Base-by-base conservation (phyloP, 805 yeast species). In the Yarrowia bubula region DNA sequence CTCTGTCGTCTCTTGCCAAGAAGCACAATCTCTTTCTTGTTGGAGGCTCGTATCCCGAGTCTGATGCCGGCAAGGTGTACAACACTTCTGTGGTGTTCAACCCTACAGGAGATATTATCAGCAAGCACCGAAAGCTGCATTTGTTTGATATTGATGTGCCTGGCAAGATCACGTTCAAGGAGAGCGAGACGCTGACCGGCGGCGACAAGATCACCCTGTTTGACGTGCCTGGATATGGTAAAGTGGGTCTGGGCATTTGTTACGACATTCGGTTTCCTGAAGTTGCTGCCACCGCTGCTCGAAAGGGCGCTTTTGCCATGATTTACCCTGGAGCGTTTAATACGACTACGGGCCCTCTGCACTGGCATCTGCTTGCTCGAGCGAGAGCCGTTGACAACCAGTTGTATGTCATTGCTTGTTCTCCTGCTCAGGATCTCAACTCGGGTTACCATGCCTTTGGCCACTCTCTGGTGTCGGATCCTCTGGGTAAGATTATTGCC, bases 261-360 rank as follows among this genome's bases (percentile, higher is more conserved):
- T 95, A 95, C 74, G 99, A 93, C 75, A 84, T 95, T 35, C 80
- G 99, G 67, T 93, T 93, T 76, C 97, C 98, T 0, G 97, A 93
- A 74, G 76, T 90, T 64, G 87, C 96, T 1, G 73, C 88, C 41
- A 76, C 90, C 69, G 91, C 97, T 69, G 79, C 80, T 11, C 74
- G 81, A 31, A 69, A 72, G 42, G 96, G 96, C 6, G 96, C 97
- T 0, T 83, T 90, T 67, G 82, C 96, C 18, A 74, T 93, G 69
- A 84, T 96, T 1, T 93, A 82, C 71, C 98, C 99, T 0, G 88
- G 96, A 48, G 98, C 98, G 0, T 95, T 96, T 80, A 95, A 97
- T 9, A 82, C 88, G 75, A 87, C 87, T 68, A 93, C 99, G 0
- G 99, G 99, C 0, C 89, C 89, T 47, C 88, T 92, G 1, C 99